Evolutionary conservation across 176 grass and related monocot genomes (phyloP).

Genomic region (Melocanna baccifera): DNA sequence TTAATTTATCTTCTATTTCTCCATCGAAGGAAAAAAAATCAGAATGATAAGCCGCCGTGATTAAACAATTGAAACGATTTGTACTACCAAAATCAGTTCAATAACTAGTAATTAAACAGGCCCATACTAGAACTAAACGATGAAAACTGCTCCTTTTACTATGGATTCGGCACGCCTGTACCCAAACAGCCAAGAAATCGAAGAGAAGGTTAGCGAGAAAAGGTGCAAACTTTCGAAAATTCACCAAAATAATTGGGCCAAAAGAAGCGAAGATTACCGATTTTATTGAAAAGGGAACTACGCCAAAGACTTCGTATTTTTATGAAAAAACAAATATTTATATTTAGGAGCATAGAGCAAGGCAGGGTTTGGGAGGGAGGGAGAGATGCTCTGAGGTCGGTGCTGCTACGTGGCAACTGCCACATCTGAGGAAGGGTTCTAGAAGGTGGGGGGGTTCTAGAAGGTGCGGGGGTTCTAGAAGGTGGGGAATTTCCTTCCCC

Average conservation of each 20-base stretch:
- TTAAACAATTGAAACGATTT: background rate
- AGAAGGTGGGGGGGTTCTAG: too few species aligned
- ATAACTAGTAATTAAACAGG: background rate
- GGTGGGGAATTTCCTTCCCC: too few species aligned
- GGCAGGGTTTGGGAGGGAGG: too few species aligned
- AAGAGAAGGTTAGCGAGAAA: background rate
- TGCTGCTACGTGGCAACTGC: too few species aligned
- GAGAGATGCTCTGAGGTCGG: too few species aligned
- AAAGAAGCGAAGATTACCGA: slow-evolving; percentile 6
- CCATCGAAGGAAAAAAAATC: background rate
- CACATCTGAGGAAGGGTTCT: too few species aligned
- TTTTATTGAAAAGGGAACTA: background rate
- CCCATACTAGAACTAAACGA: background rate
- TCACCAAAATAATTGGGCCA: background rate
- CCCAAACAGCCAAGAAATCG: background rate
- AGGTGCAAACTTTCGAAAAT: background rate
- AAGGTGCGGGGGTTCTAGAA: too few species aligned
- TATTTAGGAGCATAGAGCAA: background rate
- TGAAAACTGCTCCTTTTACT: background rate
- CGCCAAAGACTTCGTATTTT: background rate
- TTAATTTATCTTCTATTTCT: background rate
- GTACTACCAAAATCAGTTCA: background rate
- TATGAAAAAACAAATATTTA: background rate
- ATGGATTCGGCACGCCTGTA: background rate
- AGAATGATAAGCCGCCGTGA: background rate